Percentiles rank a stretch among this genome's conserved stretches.
These are phyloP conservation scores for Alectoria sarmentosa DNA, from an alignment of 495 filamentous ascomycete genomes.

Conservation along the genomic window DNA sequence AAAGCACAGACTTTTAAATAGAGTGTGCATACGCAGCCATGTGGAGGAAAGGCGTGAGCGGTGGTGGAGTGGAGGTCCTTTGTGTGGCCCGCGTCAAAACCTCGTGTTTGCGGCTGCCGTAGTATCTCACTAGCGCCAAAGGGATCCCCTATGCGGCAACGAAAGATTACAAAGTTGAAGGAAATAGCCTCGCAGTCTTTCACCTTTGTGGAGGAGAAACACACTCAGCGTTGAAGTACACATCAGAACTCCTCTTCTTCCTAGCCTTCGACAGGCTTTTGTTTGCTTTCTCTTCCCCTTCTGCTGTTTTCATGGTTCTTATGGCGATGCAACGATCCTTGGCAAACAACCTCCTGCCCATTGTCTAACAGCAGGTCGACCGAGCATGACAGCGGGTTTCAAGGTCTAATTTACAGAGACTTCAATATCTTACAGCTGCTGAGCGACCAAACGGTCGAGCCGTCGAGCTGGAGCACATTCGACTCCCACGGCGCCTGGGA, in stretches of 20 bases:
- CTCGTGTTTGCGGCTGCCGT: slow-evolving; percentile 12
- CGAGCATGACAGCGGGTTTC: neutral
- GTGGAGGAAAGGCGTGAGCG: slow-evolving; percentile 1
- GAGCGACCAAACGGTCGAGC: slow-evolving; percentile 4
- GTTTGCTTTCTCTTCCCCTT: slow-evolving; percentile 12
- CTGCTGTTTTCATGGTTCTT: neutral
- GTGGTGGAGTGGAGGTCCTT: neutral
- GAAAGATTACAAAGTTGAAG: slow-evolving; percentile 7
- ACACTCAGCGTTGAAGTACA: neutral
- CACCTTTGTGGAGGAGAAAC: neutral
- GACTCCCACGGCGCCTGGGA: slow-evolving; percentile 13
- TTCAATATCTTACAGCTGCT: neutral
- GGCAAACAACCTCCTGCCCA: slow-evolving; percentile 5
- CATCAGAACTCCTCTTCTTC: neutral
- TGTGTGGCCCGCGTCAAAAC: slow-evolving; percentile 19
- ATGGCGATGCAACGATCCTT: slow-evolving; percentile 6
- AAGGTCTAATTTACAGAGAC: slow-evolving; percentile 1
- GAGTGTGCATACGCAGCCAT: neutral
- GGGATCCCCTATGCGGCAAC: slow-evolving; percentile 19
- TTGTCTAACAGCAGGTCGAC: slow-evolving; percentile 4
- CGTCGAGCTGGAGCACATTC: slow-evolving; percentile 15
- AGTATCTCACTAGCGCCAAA: slow-evolving; percentile 6
- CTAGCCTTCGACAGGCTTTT: slow-evolving; percentile 23
- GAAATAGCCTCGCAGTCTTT: slow-evolving; percentile 4
- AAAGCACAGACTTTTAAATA: slow-evolving; percentile 1